Base-by-base conservation (phyloP, 2,329 filamentous ascomycete genomes). In the Aspergillus japonicus region DNA sequence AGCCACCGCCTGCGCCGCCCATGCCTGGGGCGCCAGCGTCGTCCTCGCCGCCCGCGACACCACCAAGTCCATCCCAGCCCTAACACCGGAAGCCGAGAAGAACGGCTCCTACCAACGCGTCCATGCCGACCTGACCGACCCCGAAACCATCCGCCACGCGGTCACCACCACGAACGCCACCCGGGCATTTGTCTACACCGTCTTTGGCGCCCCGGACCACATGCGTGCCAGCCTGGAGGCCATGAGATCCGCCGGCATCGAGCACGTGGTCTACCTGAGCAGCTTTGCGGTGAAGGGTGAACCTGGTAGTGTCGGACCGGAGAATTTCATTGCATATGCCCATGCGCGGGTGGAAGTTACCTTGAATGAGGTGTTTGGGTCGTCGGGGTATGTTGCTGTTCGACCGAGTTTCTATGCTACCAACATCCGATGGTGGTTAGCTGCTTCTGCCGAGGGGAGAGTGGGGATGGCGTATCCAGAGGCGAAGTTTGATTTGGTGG, bases 31-130 rank as follows among this genome's bases (percentile, higher is more conserved):
- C 16, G 77, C 77, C 35, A 77, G 77, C 31, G 79, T 84, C 5
- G 70, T 71, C 50, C 76, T 85, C 2, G 81, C 79, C 1, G 79
- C 84, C 77, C 77, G 82, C 12, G 73, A 83, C 68, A 64, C 74
- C 4, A 60, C 62, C 23, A 84, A 84, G 62, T 12, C 72, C 4
- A 78, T 82, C 39, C 73, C 73, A 4, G 70, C 69, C 6, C 66
- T 81, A 3, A 58, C 52, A 8, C 11, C 57, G 0, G 63, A 71
- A 3, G 35, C 70, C 19, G 75, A 78, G 51, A 54, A 70, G 14
- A 49, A 59, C 3, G 74, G 68, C 7, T 61, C 58, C 12, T 80
- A 74, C 60, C 54, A 73, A 31, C 67, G 80, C 6, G 63, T 82
- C 19, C 67, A 78, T 51, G 79, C 81, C 39, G 81, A 84, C 65